Percentiles rank a stretch among this genome's conserved stretches.
These are phyloP conservation scores for Coemansia sp. DNA, from an alignment of 192 early-diverging fungal genomes.

Conservation along the genomic window DNA sequence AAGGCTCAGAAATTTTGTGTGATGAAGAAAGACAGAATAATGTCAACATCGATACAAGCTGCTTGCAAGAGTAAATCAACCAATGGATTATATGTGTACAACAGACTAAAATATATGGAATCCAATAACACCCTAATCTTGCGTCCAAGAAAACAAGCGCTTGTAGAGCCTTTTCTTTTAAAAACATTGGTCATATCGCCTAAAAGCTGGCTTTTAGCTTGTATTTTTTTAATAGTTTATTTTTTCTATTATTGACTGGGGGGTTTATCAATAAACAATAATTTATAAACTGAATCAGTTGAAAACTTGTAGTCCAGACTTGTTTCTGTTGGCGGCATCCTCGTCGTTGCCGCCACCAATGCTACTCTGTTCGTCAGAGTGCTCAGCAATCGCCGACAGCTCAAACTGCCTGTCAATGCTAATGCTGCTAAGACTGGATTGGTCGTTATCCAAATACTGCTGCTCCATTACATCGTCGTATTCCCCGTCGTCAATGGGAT, in stretches of 20 bases:
- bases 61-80: background rate
- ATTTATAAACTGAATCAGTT: background rate
- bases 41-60: background rate
- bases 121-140: background rate
- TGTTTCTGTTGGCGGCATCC: background rate
- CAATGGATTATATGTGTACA: background rate
- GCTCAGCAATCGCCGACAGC: constrained; percentile 14
- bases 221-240: background rate
- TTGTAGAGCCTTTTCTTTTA: background rate
- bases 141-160: background rate
- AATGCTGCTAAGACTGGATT: constrained; percentile 9
- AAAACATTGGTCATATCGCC: background rate
- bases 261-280: background rate
- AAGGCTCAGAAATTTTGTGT: background rate
- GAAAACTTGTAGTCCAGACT: background rate
- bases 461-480: constrained; percentile 3
- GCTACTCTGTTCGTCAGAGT: background rate
- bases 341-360: background rate
- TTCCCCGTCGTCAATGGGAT: background rate
- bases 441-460: background rate
- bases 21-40: background rate
- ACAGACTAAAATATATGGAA: background rate
- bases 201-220: background rate
- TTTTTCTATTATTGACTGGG: background rate
- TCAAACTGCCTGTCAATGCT: constrained; percentile 18